Percentiles rank a stretch among this genome's conserved stretches.
These are phyloP conservation scores for Acorus calamus DNA, from an alignment of 106 monocot species.

Conservation along the genomic window DNA sequence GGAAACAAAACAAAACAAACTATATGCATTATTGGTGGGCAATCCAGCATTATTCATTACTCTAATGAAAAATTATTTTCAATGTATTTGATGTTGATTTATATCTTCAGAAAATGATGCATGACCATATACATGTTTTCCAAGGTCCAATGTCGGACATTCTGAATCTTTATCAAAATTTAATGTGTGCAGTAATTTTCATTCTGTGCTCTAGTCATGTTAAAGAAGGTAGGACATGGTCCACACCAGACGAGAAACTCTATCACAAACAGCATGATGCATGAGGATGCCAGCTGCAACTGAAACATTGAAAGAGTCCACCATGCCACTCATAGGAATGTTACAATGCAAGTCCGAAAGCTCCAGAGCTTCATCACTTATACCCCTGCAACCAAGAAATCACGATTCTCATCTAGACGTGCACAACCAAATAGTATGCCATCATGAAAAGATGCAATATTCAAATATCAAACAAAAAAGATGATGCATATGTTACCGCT, in stretches of 20 bases:
- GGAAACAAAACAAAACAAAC: too few relatives aligned
- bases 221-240: neutral
- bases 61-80: too few relatives aligned
- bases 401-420: neutral
- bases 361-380: constrained; percentile 59
- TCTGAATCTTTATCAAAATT: too few relatives aligned
- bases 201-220: too few relatives aligned
- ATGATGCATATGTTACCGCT: neutral
- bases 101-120: too few relatives aligned
- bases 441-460: neutral
- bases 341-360: constrained; percentile 73
- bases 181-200: too few relatives aligned
- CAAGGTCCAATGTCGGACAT: too few relatives aligned
- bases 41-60: too few relatives aligned
- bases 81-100: too few relatives aligned
- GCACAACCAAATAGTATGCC: neutral
- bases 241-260: constrained; percentile 65
- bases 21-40: too few relatives aligned
- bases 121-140: too few relatives aligned
- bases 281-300: constrained; percentile 96
- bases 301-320: constrained; percentile 99
- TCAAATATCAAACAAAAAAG: neutral
- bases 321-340: constrained; percentile 98
- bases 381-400: constrained; percentile 52
- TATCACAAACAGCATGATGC: constrained; percentile 91